Evolutionary conservation across 305 asterid genomes (phyloP).

Genomic region (Nicotiana rustica): DNA sequence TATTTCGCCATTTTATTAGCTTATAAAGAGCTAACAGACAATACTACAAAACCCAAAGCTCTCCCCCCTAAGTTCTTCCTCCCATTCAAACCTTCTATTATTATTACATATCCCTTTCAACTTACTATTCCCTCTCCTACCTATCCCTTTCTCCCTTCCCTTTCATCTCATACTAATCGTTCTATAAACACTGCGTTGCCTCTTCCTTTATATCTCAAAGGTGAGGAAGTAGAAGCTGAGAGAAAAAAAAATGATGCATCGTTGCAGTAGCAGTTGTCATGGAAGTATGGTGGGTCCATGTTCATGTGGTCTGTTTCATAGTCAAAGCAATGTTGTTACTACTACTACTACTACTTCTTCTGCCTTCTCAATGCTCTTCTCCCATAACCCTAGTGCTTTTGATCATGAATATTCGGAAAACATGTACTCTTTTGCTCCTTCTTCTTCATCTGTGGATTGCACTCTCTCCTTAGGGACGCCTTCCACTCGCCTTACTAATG

Average conservation of each 20-base stretch:
- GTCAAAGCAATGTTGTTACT: not conserved
- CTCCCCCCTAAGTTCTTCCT: slow-evolving; percentile 27
- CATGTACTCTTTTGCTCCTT: slow-evolving; percentile 34
- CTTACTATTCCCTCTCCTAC: slow-evolving; percentile 33
- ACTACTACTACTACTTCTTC: slow-evolving; percentile 29
- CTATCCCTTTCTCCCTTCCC: not conserved
- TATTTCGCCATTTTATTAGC: slow-evolving; percentile 55
- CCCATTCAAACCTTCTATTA: slow-evolving; percentile 36
- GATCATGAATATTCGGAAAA: slow-evolving; percentile 37
- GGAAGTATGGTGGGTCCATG: slow-evolving; percentile 49
- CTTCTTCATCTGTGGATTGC: slow-evolving; percentile 51
- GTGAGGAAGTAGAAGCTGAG: not conserved
- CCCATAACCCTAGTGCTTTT: slow-evolving; percentile 32
- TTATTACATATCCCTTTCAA: slow-evolving; percentile 40
- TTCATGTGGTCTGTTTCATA: slow-evolving; percentile 48
- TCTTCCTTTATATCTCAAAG: not conserved
- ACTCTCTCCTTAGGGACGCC: slow-evolving; percentile 58
- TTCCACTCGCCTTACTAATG: slow-evolving; percentile 46
- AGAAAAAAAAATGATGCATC: slow-evolving; percentile 45
- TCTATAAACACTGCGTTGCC: not conserved
- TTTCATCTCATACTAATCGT: not conserved
- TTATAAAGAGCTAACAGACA: slow-evolving; percentile 36
- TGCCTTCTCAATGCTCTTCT: slow-evolving; percentile 49
- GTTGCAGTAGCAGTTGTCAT: slow-evolving; percentile 42
- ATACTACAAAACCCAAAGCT: slow-evolving; percentile 23